These are phyloP conservation scores for Rhizophagus sp. DNA, from an alignment of 192 early-diverging fungal genomes.

Conservation along the genomic window DNA sequence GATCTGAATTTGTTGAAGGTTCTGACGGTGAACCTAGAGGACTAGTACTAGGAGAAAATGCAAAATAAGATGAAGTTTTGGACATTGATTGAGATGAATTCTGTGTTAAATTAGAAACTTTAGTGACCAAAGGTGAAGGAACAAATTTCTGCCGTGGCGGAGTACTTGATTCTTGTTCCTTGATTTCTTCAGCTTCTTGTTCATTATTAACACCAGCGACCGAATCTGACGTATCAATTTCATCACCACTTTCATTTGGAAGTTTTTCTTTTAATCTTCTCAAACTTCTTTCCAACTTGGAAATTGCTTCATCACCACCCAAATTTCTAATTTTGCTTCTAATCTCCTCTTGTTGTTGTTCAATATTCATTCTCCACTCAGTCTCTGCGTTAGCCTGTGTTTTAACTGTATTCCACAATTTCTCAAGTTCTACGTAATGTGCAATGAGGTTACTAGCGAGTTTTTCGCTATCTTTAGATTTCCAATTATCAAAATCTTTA, in stretches of 20 bases:
- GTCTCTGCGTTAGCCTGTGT: slow-evolving; percentile 53
- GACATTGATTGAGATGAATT: not conserved
- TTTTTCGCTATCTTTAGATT: slow-evolving; percentile 59
- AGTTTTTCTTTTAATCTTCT: slow-evolving; percentile 26
- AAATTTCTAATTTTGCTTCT: slow-evolving; percentile 46
- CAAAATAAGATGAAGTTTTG: not conserved
- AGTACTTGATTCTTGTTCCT: not conserved
- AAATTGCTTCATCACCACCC: slow-evolving; percentile 47
- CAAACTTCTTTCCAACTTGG: slow-evolving; percentile 36
- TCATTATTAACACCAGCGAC: slow-evolving; percentile 11
- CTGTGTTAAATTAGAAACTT: not conserved
- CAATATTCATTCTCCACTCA: slow-evolving; percentile 58
- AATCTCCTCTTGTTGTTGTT: slow-evolving; percentile 55
- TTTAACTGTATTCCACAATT: slow-evolving; percentile 61
- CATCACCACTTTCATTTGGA: not conserved
- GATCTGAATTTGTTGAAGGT: slow-evolving; percentile 34
- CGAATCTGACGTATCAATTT: slow-evolving; percentile 5
- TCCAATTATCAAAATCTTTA: slow-evolving; percentile 67
- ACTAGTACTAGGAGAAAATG: not conserved
- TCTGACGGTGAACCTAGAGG: not conserved
- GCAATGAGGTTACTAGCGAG: slow-evolving; percentile 62
- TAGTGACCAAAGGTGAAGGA: not conserved
- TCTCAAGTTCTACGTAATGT: slow-evolving; percentile 68
- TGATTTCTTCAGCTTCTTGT: not conserved
- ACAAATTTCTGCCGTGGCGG: not conserved